A percentile compares a stretch with the other conserved stretches of the same genome.
Conservation (phyloP, 768 basidiomycete species). For the Mrakia frigida region DNA sequence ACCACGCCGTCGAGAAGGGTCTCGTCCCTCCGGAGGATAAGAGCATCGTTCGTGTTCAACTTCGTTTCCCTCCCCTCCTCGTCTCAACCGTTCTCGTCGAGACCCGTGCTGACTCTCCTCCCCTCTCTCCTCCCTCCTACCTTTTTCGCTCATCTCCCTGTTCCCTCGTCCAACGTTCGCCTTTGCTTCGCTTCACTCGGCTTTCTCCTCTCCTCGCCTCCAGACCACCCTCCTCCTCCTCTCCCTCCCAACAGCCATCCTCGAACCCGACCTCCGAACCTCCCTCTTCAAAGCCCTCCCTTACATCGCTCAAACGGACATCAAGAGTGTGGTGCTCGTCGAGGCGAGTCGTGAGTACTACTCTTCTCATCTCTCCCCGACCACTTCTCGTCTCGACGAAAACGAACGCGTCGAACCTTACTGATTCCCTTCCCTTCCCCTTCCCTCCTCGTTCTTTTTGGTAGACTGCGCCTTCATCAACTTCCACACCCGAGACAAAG, state of each 20-base stretch:
- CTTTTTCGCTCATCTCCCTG: not conserved
- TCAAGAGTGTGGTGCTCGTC: constrained; percentile 81
- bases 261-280: constrained; percentile 69
- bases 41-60: constrained; percentile 60
- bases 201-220: constrained; percentile 33
- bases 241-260: constrained; percentile 62
- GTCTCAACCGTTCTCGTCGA: not conserved
- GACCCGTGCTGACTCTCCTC: not conserved
- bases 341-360: constrained; percentile 40
- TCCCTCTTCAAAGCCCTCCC: constrained; percentile 65
- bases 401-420: no score
- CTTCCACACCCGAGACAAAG: constrained; percentile 73
- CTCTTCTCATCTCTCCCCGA: constrained; percentile 43
- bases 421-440: not conserved
- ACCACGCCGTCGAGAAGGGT: constrained; percentile 74
- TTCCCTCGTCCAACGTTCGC: not conserved
- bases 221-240: constrained; percentile 85
- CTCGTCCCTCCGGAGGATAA: constrained; percentile 84
- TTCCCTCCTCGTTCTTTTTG: not conserved
- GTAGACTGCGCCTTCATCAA: constrained; percentile 89
- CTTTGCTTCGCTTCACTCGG: not conserved
- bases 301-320: constrained; percentile 56
- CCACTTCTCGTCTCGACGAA: not conserved
- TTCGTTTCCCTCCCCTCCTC: not conserved
- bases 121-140: not conserved